phyloP scores from a whole-genome alignment of 2,329 filamentous ascomycete species.

The Dendrostoma leiphaemia region DNA sequence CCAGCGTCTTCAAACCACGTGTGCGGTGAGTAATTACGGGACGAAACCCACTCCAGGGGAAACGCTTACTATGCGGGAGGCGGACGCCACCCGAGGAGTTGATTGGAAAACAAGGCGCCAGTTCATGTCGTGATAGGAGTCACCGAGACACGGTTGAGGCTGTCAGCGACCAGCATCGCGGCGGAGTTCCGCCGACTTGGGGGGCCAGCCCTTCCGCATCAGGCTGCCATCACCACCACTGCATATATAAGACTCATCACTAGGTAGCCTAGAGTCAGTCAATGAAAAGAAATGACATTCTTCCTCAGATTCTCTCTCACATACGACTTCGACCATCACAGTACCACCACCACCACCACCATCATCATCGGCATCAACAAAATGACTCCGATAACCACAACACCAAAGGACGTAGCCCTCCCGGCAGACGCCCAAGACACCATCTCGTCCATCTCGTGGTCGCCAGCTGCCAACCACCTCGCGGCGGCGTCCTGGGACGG shows the following conservation, averaged over 20 bases:
- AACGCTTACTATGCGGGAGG: too few species aligned
- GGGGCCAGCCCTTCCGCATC: too few species aligned
- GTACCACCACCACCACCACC: neutral
- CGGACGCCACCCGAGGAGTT: too few species aligned
- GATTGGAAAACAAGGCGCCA: too few species aligned
- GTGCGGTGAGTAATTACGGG: too few species aligned
- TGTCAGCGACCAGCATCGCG: too few species aligned
- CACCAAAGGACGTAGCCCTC: constrained; percentile 23
- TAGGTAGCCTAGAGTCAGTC: neutral
- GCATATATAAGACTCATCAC: neutral
- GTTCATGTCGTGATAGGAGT: too few species aligned
- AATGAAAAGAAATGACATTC: neutral
- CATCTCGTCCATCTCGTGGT: constrained; percentile 35
- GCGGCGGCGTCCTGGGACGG: constrained; percentile 36
- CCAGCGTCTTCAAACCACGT: too few species aligned
- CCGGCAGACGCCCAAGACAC: constrained; percentile 31
- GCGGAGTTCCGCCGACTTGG: too few species aligned
- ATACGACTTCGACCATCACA: neutral
- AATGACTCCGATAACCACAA: neutral
- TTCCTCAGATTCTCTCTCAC: neutral
- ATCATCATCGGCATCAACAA: neutral
- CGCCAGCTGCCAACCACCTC: constrained; percentile 30
- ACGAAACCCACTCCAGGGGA: too few species aligned
- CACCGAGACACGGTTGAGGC: too few species aligned
- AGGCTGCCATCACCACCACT: too few species aligned